Evolutionary conservation across 148 eudicot genomes (phyloP).

Genomic region (Hydrangea macrophylla): DNA sequence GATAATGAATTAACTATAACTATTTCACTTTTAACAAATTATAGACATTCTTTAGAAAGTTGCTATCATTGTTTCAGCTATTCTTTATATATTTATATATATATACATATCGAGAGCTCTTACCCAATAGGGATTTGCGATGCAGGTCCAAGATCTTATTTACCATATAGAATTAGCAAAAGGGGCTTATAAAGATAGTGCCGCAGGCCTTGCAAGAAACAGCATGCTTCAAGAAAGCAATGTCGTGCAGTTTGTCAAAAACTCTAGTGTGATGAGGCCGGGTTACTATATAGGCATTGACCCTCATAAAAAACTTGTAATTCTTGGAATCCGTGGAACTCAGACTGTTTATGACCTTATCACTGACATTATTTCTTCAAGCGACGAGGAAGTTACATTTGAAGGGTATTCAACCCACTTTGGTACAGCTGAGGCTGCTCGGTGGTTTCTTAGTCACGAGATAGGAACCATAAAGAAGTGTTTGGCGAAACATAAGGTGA

Average conservation of each 20-base stretch:
- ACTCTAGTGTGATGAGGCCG: slow-evolving; percentile 83
- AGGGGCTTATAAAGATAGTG: slow-evolving; percentile 65
- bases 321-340: slow-evolving; percentile 96
- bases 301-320: slow-evolving; percentile 70
- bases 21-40: neutral
- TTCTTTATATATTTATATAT: too few relatives aligned
- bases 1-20: neutral
- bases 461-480: slow-evolving; percentile 66
- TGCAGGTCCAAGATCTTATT: slow-evolving; percentile 81
- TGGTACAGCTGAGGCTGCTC: slow-evolving; percentile 96
- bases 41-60: neutral
- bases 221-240: slow-evolving; percentile 93
- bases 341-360: slow-evolving; percentile 85
- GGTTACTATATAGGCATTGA: slow-evolving; percentile 93
- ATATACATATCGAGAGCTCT: slow-evolving; percentile 15
- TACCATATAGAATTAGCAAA: slow-evolving; percentile 87
- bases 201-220: slow-evolving; percentile 70
- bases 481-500: slow-evolving; percentile 72
- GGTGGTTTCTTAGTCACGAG: slow-evolving; percentile 90
- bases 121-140: slow-evolving; percentile 5
- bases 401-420: slow-evolving; percentile 88
- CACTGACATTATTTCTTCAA: slow-evolving; percentile 79
- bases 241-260: slow-evolving; percentile 64
- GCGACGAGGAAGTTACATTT: slow-evolving; percentile 69
- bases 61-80: neutral